These are phyloP conservation scores for Funneliformis geosporum DNA, from an alignment of 192 early-diverging fungal genomes.

Conservation along the genomic window DNA sequence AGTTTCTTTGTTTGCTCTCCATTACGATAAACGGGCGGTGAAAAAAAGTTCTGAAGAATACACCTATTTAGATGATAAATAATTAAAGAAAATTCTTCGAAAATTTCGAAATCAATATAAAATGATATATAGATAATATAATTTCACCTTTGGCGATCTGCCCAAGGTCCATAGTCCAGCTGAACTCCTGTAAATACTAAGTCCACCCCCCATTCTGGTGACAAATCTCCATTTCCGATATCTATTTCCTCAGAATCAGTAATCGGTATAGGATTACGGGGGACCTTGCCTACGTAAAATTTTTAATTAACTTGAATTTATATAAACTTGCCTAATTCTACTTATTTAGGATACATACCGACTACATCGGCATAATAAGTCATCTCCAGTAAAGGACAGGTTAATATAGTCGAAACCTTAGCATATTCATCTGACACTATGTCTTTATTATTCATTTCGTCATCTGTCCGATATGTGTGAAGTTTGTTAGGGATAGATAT, in stretches of 20 bases:
- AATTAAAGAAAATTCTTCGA: not conserved
- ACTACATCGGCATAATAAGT: slow-evolving; percentile 68
- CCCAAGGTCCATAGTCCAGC: slow-evolving; percentile 80
- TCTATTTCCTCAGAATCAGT: slow-evolving; percentile 35
- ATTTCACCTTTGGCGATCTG: slow-evolving; percentile 67
- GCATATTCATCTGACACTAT: slow-evolving; percentile 62
- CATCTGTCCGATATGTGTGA: slow-evolving; percentile 35
- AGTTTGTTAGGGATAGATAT: slow-evolving; percentile 28
- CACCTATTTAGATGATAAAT: slow-evolving; percentile 35
- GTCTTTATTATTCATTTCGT: not conserved
- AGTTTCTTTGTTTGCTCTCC: slow-evolving; percentile 47
- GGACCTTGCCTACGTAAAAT: slow-evolving; percentile 44
- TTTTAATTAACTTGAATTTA: not conserved
- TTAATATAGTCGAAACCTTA: slow-evolving; percentile 59
- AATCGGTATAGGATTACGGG: slow-evolving; percentile 32
- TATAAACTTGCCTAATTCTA: not conserved
- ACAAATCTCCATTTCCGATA: slow-evolving; percentile 56
- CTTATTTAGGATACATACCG: slow-evolving; percentile 42
- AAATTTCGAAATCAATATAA: not conserved
- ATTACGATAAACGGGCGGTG: slow-evolving; percentile 66
- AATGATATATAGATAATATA: not conserved
- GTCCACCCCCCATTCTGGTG: slow-evolving; percentile 72
- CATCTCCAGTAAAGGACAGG: slow-evolving; percentile 55
- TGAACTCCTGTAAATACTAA: slow-evolving; percentile 58
- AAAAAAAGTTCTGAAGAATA: slow-evolving; percentile 70